These are phyloP conservation scores for Besnoitia besnoiti DNA, from an alignment of 169 alveolate genomes.

Conservation along the genomic window DNA sequence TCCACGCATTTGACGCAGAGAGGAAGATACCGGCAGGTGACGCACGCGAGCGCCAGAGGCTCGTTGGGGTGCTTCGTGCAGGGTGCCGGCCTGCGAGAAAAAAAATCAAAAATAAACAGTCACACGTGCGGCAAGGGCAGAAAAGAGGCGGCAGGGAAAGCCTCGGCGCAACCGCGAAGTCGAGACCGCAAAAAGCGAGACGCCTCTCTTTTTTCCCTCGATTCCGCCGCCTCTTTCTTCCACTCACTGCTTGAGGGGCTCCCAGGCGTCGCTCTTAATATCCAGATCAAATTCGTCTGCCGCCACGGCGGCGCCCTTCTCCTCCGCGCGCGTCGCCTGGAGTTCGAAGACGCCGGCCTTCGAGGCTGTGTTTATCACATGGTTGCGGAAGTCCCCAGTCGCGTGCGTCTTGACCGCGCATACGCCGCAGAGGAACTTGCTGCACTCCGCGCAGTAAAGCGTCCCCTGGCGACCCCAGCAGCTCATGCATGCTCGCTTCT, in stretches of 20 bases:
- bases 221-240: not conserved
- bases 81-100: not conserved
- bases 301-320: not conserved
- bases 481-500: constrained; percentile 22
- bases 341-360: not conserved
- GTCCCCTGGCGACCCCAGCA: not conserved
- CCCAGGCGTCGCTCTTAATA: not conserved
- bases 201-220: not conserved
- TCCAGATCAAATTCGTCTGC: not conserved
- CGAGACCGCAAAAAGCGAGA: too few species aligned
- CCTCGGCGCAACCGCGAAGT: too few species aligned
- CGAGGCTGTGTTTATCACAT: not conserved
- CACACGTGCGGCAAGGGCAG: too few species aligned
- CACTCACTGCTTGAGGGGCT: not conserved
- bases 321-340: not conserved
- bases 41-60: not conserved
- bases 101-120: not conserved
- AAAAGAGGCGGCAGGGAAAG: too few species aligned
- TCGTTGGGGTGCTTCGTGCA: not conserved
- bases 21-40: not conserved
- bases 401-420: constrained; percentile 19
- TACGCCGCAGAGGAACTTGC: not conserved
- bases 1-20: not conserved
- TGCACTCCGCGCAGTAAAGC: not conserved
- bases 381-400: not conserved